Evolutionary conservation across 768 basidiomycete genomes (phyloP).

Genomic region (Trametes sanguinea): DNA sequence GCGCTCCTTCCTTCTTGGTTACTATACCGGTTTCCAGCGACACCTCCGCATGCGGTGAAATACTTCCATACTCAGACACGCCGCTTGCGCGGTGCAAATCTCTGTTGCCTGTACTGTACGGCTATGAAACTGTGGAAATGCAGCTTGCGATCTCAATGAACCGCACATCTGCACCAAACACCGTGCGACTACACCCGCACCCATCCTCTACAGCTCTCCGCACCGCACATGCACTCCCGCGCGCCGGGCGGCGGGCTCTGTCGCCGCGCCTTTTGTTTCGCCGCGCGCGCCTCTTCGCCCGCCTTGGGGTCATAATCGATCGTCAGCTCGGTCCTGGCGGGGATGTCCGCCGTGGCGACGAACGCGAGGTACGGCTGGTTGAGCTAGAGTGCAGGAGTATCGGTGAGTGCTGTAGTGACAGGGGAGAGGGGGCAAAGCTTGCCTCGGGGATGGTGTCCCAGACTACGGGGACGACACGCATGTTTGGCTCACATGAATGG

Average conservation of each 20-base stretch:
- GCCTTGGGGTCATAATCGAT: constrained; percentile 63
- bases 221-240: constrained; percentile 41
- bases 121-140: no score
- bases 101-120: no score
- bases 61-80: no score
- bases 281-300: constrained; percentile 20
- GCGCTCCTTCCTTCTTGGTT: no score
- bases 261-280: constrained; percentile 28
- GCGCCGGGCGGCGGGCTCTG: constrained; percentile 32
- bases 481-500: constrained; percentile 68
- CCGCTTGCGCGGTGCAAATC: no score
- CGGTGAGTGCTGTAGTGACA: neutral
- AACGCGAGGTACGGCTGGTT: constrained; percentile 67
- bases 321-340: constrained; percentile 55
- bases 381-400: constrained; percentile 37
- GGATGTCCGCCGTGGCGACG: constrained; percentile 50
- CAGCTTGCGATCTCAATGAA: no score
- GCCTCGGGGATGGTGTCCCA: constrained; percentile 64
- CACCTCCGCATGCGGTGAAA: no score
- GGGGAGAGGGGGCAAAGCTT: constrained; percentile 16
- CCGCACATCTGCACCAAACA: no score
- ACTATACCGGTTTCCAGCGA: no score
- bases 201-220: constrained; percentile 42
- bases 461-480: constrained; percentile 57
- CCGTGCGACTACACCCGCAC: constrained; percentile 26